Conservation (phyloP, 495 filamentous ascomycete genomes). For the Talaromyces thailandensis region DNA sequence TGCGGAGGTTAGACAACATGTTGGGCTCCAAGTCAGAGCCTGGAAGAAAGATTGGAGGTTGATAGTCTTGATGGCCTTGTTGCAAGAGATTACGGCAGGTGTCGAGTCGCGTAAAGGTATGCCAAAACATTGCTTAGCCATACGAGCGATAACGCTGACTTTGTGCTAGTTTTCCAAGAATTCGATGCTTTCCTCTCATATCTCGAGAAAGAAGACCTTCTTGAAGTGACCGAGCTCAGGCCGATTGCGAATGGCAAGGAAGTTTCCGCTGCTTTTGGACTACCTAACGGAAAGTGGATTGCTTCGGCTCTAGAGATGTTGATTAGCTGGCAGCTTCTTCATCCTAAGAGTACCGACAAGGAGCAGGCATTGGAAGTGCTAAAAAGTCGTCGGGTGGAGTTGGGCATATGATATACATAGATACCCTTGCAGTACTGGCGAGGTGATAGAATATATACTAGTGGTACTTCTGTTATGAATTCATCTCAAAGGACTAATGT, state of each 20-base stretch:
- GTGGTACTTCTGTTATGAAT: background rate
- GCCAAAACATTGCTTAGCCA: background rate
- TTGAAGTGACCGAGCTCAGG: constrained; percentile 40
- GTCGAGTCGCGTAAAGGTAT: constrained; percentile 23
- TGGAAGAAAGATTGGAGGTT: constrained; percentile 73
- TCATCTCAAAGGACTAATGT: background rate
- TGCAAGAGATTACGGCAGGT: constrained; percentile 52
- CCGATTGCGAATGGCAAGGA: constrained; percentile 57
- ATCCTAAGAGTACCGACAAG: constrained; percentile 56
- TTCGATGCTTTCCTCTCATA: constrained; percentile 40
- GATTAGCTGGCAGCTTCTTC: constrained; percentile 76
- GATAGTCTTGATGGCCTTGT: constrained; percentile 60
- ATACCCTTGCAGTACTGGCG: background rate
- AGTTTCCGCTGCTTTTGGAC: constrained; percentile 50
- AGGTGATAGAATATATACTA: background rate
- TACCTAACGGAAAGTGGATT: constrained; percentile 70
- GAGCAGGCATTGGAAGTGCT: constrained; percentile 59
- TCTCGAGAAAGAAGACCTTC: constrained; percentile 30
- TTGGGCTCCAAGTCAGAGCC: constrained; percentile 70
- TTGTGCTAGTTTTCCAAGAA: constrained; percentile 20
- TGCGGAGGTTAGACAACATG: constrained; percentile 35
- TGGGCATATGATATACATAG: constrained; percentile 34
- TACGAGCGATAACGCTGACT: constrained; percentile 10
- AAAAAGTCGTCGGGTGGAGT: constrained; percentile 39
- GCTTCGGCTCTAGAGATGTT: constrained; percentile 59